Evolutionary conservation across 768 basidiomycete species (phyloP).

Genomic region (Termitomyces sp.): DNA sequence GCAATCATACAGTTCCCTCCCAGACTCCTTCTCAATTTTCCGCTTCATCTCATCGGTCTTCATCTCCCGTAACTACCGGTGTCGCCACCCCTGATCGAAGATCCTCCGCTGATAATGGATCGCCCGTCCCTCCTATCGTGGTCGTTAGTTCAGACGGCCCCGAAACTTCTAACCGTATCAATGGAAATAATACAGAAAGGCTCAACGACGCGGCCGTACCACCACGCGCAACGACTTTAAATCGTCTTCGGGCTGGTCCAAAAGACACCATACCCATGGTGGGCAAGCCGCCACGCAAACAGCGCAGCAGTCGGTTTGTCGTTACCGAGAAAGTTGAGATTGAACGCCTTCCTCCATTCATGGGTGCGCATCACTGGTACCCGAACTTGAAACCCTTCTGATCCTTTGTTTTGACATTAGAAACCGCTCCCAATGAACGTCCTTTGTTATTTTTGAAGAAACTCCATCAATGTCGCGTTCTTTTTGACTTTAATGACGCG

Average conservation of each 20-base stretch:
- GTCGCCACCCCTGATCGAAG: constrained; percentile 57
- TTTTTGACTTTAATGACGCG: constrained; percentile 99
- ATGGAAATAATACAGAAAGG: constrained; percentile 42
- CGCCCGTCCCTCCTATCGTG: constrained; percentile 76
- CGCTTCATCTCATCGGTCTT: constrained; percentile 39
- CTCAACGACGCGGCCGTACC: constrained; percentile 52
- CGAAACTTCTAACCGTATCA: constrained; percentile 42
- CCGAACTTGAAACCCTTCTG: background rate
- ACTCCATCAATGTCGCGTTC: constrained; percentile 90
- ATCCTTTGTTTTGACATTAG: constrained; percentile 38
- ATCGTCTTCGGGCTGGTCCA: constrained; percentile 75
- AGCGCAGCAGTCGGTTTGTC: constrained; percentile 94
- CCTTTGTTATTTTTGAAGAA: constrained; percentile 92
- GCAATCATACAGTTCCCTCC: constrained; percentile 30
- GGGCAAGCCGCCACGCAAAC: constrained; percentile 95
- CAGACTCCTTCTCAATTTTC: constrained; percentile 40
- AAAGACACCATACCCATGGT: constrained; percentile 97
- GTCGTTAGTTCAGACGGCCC: constrained; percentile 76
- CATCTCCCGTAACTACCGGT: constrained; percentile 34
- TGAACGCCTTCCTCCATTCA: constrained; percentile 88
- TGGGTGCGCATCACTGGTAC: constrained; percentile 50
- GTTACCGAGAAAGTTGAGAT: constrained; percentile 96
- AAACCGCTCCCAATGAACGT: constrained; percentile 85
- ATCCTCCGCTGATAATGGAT: constrained; percentile 40
- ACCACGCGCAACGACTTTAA: constrained; percentile 65